A percentile compares a stretch with the other conserved stretches of the same genome.
Evolutionary conservation across 495 filamentous ascomycete genomes (phyloP).

Genomic region (Lindgomyces ingoldianus): DNA sequence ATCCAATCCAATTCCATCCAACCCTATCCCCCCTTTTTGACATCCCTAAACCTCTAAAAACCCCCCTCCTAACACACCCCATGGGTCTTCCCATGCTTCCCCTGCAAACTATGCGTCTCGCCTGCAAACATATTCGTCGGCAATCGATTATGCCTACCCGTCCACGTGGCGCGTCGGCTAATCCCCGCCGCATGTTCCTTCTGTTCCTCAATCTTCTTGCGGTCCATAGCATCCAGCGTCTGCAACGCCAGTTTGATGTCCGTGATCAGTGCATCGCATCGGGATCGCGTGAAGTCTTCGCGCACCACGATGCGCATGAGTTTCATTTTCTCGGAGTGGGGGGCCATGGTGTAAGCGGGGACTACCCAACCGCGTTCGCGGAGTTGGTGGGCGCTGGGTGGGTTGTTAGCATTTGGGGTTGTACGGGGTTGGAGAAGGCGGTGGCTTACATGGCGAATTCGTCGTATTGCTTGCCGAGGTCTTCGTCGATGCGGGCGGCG

Average conservation of each 20-base stretch:
- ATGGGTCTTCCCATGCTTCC: slow-evolving; percentile 86
- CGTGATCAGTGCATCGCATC: slow-evolving; percentile 69
- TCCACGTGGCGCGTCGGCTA: not conserved
- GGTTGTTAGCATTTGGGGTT: slow-evolving; percentile 46
- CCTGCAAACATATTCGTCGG: slow-evolving; percentile 37
- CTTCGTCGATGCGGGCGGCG: slow-evolving; percentile 71
- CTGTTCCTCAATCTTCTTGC: slow-evolving; percentile 64
- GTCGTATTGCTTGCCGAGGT: slow-evolving; percentile 67
- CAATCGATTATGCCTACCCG: not conserved
- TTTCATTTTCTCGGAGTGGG: slow-evolving; percentile 73
- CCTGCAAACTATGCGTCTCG: slow-evolving; percentile 83
- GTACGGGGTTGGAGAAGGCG: not conserved
- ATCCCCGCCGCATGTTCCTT: slow-evolving; percentile 43
- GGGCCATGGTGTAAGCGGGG: slow-evolving; percentile 93
- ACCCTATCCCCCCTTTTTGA: too few relatives aligned
- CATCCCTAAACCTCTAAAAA: too few relatives aligned
- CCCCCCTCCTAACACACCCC: slow-evolving; percentile 81
- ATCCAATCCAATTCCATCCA: too few relatives aligned
- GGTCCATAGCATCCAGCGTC: slow-evolving; percentile 71
- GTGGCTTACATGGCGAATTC: slow-evolving; percentile 54
- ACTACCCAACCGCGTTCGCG: slow-evolving; percentile 86
- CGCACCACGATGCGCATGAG: slow-evolving; percentile 86
- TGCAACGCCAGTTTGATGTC: slow-evolving; percentile 73
- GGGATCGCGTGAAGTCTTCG: slow-evolving; percentile 78
- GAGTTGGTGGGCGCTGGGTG: slow-evolving; percentile 66